Evolutionary conservation across 768 basidiomycete species (phyloP).

Genomic region (Glaciozyma martinii): DNA sequence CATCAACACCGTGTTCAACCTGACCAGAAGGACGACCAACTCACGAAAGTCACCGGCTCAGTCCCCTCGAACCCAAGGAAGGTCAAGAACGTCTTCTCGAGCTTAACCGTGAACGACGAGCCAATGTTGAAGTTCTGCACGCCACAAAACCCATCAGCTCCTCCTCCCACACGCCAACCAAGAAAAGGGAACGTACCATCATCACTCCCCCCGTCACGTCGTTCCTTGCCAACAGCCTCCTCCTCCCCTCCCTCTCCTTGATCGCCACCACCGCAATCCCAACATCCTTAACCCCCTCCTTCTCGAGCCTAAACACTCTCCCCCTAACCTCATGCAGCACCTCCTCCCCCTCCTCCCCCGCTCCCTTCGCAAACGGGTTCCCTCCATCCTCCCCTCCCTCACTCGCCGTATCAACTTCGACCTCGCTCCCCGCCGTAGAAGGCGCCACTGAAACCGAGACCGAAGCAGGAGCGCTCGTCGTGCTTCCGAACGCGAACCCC

Average conservation of each 20-base stretch:
- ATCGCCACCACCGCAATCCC: constrained; percentile 15
- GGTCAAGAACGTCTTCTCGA: constrained; percentile 15
- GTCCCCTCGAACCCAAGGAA: constrained; percentile 16
- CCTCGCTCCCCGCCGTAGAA: no score
- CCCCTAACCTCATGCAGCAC: constrained; percentile 1
- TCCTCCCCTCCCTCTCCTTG: constrained; percentile 18
- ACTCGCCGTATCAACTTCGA: background rate
- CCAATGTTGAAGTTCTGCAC: constrained; percentile 20
- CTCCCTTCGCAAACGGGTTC: constrained; percentile 16
- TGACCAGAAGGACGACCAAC: background rate
- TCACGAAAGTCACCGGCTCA: constrained; percentile 12
- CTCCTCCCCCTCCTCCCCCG: constrained; percentile 27
- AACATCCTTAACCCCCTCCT: background rate
- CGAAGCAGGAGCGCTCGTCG: no score
- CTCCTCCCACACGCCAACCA: background rate
- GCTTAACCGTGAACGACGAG: background rate
- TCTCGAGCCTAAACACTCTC: constrained; percentile 13
- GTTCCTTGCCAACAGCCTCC: constrained; percentile 25
- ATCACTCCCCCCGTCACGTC: constrained; percentile 20
- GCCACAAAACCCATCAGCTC: background rate
- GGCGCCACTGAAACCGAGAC: no score
- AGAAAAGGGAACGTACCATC: constrained; percentile 12
- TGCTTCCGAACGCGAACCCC: background rate
- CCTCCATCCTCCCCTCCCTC: constrained; percentile 18
- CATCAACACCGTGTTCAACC: constrained; percentile 6